Percentiles rank a stretch among this genome's conserved stretches.
These are phyloP conservation scores for Clonostachys rosea DNA, from an alignment of 2,329 filamentous ascomycete genomes.

Conservation along the genomic window DNA sequence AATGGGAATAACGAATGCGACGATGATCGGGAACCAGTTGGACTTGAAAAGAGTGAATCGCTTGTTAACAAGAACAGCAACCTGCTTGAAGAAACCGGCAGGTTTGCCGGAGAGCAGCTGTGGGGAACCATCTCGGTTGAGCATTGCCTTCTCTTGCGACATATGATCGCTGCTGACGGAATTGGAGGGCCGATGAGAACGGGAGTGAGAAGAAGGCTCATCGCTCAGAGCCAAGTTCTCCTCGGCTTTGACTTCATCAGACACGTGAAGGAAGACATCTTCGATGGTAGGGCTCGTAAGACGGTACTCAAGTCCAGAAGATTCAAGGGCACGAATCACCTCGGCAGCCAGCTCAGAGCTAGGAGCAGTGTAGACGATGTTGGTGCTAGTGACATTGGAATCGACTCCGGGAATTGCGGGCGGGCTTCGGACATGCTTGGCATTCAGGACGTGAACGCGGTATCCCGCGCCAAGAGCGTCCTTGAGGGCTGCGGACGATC, in stretches of 20 bases:
- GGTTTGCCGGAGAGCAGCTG: constrained; percentile 47
- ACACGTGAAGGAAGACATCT: constrained; percentile 67
- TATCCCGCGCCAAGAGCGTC: constrained; percentile 50
- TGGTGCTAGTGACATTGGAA: constrained; percentile 56
- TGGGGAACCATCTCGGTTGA: background rate
- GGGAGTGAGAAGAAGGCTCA: background rate
- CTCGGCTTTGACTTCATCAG: constrained; percentile 33
- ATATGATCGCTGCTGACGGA: no score
- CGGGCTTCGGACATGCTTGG: constrained; percentile 28
- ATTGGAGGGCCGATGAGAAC: no score
- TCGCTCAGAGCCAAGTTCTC: constrained; percentile 3
- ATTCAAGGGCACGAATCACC: constrained; percentile 64
- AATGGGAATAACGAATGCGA: constrained; percentile 71
- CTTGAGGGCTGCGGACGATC: constrained; percentile 66
- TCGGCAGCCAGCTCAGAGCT: constrained; percentile 63
- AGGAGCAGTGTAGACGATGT: constrained; percentile 64
- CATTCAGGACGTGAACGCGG: constrained; percentile 16
- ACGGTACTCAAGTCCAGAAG: constrained; percentile 58
- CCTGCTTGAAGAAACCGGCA: constrained; percentile 55
- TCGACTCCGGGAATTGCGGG: constrained; percentile 46
- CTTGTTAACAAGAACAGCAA: constrained; percentile 60
- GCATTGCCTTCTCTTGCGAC: background rate
- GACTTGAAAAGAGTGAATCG: constrained; percentile 55
- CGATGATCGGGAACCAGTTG: constrained; percentile 60
- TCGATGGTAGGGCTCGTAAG: constrained; percentile 68